Evolutionary conservation across 148 eudicot species (phyloP).

Genomic region (Dianthus caryophyllus): DNA sequence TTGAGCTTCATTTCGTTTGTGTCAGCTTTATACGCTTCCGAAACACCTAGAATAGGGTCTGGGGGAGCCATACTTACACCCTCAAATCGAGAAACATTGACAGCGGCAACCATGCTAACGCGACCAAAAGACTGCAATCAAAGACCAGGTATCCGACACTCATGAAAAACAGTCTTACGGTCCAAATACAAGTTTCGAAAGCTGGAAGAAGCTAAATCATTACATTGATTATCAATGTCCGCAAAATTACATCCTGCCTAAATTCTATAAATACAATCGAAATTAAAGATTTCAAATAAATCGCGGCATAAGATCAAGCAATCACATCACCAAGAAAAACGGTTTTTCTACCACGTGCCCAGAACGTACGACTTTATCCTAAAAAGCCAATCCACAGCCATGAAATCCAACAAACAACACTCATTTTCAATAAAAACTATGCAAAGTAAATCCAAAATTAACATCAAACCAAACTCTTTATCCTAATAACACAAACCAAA

Average conservation of each 20-base stretch:
- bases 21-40: conserved; percentile 94
- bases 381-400: background rate
- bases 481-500: background rate
- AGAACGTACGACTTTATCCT: background rate
- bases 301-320: background rate
- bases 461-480: background rate
- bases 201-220: background rate
- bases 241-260: background rate
- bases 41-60: conserved; percentile 95
- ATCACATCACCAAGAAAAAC: background rate
- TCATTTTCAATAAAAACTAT: background rate
- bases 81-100: conserved; percentile 67
- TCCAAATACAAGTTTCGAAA: background rate
- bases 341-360: too few relatives aligned
- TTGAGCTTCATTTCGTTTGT: conserved; percentile 80
- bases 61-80: conserved; percentile 96
- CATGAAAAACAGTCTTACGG: conserved; percentile 5
- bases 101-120: conserved; percentile 65
- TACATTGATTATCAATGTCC: background rate
- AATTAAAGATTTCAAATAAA: background rate
- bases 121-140: conserved; percentile 51
- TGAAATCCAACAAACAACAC: background rate
- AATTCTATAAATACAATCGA: background rate
- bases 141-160: background rate
- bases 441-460: background rate